Evolutionary conservation across 2,329 filamentous ascomycete species (phyloP), one percentile per base, ranked within the genome.

Genomic region (Xylaria hypoxylon): DNA sequence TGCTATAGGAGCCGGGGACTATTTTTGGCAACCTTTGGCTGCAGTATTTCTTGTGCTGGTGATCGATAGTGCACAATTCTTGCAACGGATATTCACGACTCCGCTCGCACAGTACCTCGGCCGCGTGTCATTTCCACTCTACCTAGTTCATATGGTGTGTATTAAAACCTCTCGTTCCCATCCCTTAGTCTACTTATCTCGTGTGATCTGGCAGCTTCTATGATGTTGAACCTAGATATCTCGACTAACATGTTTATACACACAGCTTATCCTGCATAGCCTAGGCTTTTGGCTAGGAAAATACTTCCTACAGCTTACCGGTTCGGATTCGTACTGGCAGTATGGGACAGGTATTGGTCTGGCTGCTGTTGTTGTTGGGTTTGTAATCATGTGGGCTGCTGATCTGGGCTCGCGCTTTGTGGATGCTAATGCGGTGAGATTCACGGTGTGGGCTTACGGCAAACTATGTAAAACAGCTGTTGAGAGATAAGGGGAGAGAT

Each of bases 81-180:
- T 79, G 17, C 76, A 77, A 59, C 48, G 65, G 8, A 64, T 71
- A 5, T 78, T 78, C 65, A 79, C 72, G 4, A 73, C 68, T 3
- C 50, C 62, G 5, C 63, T 76, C 5, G 70, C 72, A n/a, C 72
- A 72, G 59, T 77, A 75, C 38, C 71, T 77, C 10, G 76, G 75
- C 11, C 71, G 71, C 8, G 69, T 76, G 26, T 76, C 74, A 0
- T 77, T 71, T 42, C 68, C 74, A 11, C 68, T 77, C 7, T 77
- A 76, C 40, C 57, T 77, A 2, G 71, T 76, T 3, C 75, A 77
- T 40, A 69, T 72, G 28, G n/a, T n/a, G n/a, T n/a, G n/a, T n/a
- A n/a, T n/a, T n/a, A n/a, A n/a, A n/a, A n/a, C n/a, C n/a, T n/a
- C n/a, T n/a, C n/a, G n/a, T n/a, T n/a, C n/a, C n/a, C n/a, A n/a